These are phyloP conservation scores for Pseudogymnoascus sp. DNA, from an alignment of 2,329 filamentous ascomycete species.

Conservation along the genomic window DNA sequence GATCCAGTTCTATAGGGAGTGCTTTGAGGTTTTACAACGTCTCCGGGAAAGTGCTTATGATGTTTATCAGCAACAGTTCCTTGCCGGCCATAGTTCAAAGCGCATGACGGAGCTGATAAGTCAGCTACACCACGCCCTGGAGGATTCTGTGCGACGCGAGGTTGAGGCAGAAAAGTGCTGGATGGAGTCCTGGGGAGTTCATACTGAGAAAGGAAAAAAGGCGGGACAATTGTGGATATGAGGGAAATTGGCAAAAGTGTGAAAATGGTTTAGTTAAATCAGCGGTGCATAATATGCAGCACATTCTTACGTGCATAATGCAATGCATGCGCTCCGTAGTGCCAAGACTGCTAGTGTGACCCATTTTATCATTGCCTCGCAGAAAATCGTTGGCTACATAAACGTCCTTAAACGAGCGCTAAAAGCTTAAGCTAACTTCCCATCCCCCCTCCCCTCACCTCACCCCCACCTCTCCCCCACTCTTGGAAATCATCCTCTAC, in stretches of 20 bases:
- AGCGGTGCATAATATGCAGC: no score
- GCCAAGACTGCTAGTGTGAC: no score
- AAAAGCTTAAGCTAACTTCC: no score
- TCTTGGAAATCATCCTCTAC: neutral
- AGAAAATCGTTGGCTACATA: no score
- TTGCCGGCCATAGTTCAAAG: neutral
- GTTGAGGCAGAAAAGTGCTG: constrained; percentile 15
- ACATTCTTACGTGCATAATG: no score
- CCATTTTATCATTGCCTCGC: no score
- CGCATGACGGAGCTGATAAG: constrained; percentile 13
- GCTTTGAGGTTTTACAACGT: constrained; percentile 17
- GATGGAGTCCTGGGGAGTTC: constrained; percentile 17
- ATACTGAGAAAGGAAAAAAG: constrained; percentile 1
- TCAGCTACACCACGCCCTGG: constrained; percentile 15
- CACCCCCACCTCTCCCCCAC: no score
- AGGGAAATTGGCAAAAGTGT: no score
- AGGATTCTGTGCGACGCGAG: constrained; percentile 15
- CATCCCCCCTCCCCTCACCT: no score
- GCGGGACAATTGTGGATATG: constrained; percentile 2
- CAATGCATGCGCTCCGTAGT: no score
- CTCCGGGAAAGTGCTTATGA: constrained; percentile 18
- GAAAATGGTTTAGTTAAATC: no score
- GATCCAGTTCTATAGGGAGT: constrained; percentile 17
- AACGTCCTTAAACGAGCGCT: no score
- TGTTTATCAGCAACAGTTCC: constrained; percentile 15